Evolutionary conservation across 345 rosid genomes (phyloP), one percentile per base, ranked within the genome.

Genomic region (Hibiscus mutabilis): DNA sequence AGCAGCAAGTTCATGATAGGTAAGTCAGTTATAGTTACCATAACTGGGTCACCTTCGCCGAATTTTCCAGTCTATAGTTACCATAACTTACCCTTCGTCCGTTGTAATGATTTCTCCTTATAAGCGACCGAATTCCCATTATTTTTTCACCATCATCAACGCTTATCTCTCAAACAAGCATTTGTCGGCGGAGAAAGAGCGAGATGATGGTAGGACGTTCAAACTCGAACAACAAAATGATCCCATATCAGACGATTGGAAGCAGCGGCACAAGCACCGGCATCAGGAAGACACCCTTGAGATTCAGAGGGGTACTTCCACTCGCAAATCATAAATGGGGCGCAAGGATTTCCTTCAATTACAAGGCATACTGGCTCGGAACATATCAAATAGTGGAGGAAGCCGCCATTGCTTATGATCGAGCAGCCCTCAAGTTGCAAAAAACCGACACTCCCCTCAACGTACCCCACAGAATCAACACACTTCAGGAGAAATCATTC

Each of bases 391-490:
- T 0, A 1, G 83, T 70, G 46, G 73, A 65, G 53, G 83, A 76
- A 22, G 77, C 78, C 31, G 77, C 77, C 6, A 25, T 62, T 66
- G 82, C 79, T 62, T 79, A 79, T 72, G 79, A 75, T 7, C 69
- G 79, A 69, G 79, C 82, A 47, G 74, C 77, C 31, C 74, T 79
- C 75, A 79, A 76, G 52, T 73, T 76, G 64, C 73, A 57, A 14
- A 37, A n/a, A 73, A 52, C 71, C 25, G 75, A 76, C 24, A 6
- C 69, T 2, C 64, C 68, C 8, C 68, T 72, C 44, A 79, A 73
- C 75, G 65, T 79, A 58, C 75, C 69, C 6, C 37, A 27, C 70
- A 1, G 29, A 1, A 3, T 35, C 2, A 69, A 64, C 74, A 27
- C 46, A 19, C 25, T 60, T 42, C 59, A 76, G 37, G 79, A 79